phyloP scores from a whole-genome alignment of 1,284 basidiomycete species.

The Dichomitus squalens region DNA sequence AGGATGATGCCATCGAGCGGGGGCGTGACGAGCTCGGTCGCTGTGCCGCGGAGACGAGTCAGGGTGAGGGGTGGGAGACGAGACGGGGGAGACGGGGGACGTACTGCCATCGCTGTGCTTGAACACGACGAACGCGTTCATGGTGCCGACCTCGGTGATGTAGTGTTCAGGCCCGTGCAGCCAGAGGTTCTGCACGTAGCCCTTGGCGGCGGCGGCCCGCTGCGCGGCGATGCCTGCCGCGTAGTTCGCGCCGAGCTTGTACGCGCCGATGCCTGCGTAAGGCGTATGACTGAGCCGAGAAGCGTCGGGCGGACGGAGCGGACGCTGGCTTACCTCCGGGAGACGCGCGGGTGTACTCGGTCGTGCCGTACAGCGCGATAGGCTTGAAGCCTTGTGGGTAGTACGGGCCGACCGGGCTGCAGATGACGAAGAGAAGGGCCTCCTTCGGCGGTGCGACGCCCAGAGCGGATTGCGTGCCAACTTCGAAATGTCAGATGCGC shows the following conservation, averaged over 20 bases:
- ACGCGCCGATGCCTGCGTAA: conserved; percentile 78
- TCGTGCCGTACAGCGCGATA: conserved; percentile 89
- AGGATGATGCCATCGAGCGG: conserved; percentile 95
- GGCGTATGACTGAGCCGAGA: background rate
- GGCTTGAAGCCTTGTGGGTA: conserved; percentile 97
- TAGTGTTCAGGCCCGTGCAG: conserved; percentile 86
- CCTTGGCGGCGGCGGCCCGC: conserved; percentile 78
- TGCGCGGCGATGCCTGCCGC: conserved; percentile 91
- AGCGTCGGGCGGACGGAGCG: background rate
- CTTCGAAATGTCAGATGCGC: conserved; percentile 40
- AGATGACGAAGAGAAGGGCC: conserved; percentile 94
- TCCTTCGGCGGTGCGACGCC: conserved; percentile 89
- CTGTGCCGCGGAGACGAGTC: conserved; percentile 34
- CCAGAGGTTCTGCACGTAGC: conserved; percentile 97
- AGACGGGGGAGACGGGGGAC: conserved; percentile 24
- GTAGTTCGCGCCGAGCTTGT: conserved; percentile 92
- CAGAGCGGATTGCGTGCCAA: conserved; percentile 88
- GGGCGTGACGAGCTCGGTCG: conserved; percentile 84
- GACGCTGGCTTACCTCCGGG: conserved; percentile 68
- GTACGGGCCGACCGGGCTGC: conserved; percentile 93
- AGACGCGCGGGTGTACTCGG: conserved; percentile 87
- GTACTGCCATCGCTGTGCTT: conserved; percentile 72
- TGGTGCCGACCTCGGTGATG: conserved; percentile 91
- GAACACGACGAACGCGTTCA: conserved; percentile 95
- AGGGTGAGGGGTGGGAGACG: background rate